These are phyloP conservation scores for Boletus speciosus DNA, from an alignment of 768 basidiomycete species.

Conservation along the genomic window DNA sequence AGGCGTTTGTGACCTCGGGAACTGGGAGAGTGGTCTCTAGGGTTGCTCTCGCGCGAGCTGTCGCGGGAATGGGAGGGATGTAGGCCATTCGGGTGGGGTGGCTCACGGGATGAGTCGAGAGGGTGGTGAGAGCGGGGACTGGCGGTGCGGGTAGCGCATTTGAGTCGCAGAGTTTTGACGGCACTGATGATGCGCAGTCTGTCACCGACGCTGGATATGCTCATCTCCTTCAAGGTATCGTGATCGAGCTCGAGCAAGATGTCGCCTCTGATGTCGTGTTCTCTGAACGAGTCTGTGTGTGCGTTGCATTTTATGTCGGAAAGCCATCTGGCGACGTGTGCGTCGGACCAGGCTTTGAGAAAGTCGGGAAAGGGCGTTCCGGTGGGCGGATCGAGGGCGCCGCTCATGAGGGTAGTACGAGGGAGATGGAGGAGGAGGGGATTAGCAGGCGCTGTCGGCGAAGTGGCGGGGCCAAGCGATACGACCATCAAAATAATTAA, in stretches of 20 bases:
- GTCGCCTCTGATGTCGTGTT: slow-evolving; percentile 89
- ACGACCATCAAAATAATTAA: too few relatives aligned
- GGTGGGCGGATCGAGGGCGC: slow-evolving; percentile 49
- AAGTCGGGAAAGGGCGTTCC: slow-evolving; percentile 61
- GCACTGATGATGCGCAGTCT: slow-evolving; percentile 82
- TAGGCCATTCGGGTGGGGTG: slow-evolving; percentile 4
- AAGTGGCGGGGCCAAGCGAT: too few relatives aligned
- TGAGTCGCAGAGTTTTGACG: slow-evolving; percentile 72
- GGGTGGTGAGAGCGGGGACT: not conserved
- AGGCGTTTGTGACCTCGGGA: slow-evolving; percentile 44
- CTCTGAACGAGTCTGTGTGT: slow-evolving; percentile 66
- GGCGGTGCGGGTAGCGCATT: slow-evolving; percentile 36
- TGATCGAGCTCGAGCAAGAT: slow-evolving; percentile 92
- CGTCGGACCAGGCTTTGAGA: slow-evolving; percentile 69
- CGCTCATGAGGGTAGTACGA: not conserved
- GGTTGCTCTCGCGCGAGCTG: slow-evolving; percentile 18
- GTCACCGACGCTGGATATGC: slow-evolving; percentile 86
- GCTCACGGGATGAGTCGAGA: not conserved
- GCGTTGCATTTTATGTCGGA: slow-evolving; percentile 67
- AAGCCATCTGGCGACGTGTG: slow-evolving; percentile 75
- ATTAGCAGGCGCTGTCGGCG: too few relatives aligned
- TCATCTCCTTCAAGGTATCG: slow-evolving; percentile 84
- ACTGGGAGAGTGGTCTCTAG: slow-evolving; percentile 23
- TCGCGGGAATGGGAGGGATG: slow-evolving; percentile 20
- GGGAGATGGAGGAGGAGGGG: not conserved